Evolutionary conservation across 495 filamentous ascomycete species (phyloP).

Genomic region (Saxispiralis lemnorum): DNA sequence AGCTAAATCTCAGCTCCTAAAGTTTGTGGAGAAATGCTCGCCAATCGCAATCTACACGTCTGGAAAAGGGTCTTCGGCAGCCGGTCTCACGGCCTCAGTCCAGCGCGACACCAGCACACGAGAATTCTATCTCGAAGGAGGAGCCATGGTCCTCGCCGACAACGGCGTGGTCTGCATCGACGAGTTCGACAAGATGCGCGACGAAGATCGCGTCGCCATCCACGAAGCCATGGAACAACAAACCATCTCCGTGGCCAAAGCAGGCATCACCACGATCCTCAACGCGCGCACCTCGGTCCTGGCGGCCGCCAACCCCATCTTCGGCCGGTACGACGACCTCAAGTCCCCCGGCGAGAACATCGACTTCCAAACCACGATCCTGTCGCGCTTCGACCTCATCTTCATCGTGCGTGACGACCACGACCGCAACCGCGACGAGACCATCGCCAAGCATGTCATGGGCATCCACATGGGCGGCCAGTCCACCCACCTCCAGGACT

Average conservation of each 20-base stretch:
- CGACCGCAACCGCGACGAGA: slow-evolving; percentile 73
- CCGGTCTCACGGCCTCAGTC: slow-evolving; percentile 94
- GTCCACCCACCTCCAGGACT: slow-evolving; percentile 28
- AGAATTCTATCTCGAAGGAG: slow-evolving; percentile 96
- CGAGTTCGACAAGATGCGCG: slow-evolving; percentile 99
- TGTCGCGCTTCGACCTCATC: slow-evolving; percentile 99
- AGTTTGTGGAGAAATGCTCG: slow-evolving; percentile 92
- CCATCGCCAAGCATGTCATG: slow-evolving; percentile 93
- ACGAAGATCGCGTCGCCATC: slow-evolving; percentile 96
- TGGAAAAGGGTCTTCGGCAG: slow-evolving; percentile 94
- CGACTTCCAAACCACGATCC: slow-evolving; percentile 96
- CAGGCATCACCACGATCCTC: slow-evolving; percentile 94
- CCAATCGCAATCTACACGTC: slow-evolving; percentile 99
- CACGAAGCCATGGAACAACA: slow-evolving; percentile 99
- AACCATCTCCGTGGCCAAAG: slow-evolving; percentile 98
- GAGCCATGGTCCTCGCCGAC: slow-evolving; percentile 96
- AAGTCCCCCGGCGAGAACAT: slow-evolving; percentile 98
- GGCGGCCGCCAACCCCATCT: slow-evolving; percentile 93
- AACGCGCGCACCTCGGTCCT: slow-evolving; percentile 92
- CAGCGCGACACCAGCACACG: slow-evolving; percentile 80
- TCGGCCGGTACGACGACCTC: slow-evolving; percentile 93
- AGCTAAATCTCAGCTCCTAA: slow-evolving; percentile 91
- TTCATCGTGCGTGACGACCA: slow-evolving; percentile 97
- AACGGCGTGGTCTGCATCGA: slow-evolving; percentile 98
- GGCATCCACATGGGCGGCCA: slow-evolving; percentile 83